Evolutionary conservation across 163 green algal genomes (phyloP).

Genomic region (Volvox carteri): DNA sequence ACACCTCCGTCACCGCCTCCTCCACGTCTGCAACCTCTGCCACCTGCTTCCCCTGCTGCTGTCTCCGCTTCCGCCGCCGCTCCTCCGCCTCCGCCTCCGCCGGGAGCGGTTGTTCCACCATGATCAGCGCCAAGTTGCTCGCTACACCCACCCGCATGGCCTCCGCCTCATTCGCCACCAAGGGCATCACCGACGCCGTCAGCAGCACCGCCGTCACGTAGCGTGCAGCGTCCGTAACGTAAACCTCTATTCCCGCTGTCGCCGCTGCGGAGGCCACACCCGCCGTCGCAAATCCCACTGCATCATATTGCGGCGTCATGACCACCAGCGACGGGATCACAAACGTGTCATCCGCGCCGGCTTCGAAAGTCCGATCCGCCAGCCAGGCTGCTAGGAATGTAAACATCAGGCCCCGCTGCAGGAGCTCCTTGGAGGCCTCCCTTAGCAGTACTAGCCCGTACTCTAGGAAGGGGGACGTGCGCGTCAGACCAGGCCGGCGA

Average conservation of each 20-base stretch:
- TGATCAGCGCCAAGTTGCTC: slow-evolving; percentile 50
- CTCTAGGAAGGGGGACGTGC: not conserved
- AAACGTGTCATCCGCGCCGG: slow-evolving; percentile 44
- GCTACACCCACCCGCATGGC: slow-evolving; percentile 49
- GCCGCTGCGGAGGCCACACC: not conserved
- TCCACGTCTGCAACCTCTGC: not conserved
- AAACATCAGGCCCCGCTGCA: slow-evolving; percentile 47
- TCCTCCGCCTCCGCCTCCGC: not conserved
- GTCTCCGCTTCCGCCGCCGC: not conserved
- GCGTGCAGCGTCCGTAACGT: slow-evolving; percentile 46
- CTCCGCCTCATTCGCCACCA: slow-evolving; percentile 52
- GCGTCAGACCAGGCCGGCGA: slow-evolving; percentile 5
- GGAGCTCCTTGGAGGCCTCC: slow-evolving; percentile 49
- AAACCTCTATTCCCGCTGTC: not conserved
- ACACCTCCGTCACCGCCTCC: not conserved
- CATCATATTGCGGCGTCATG: not conserved
- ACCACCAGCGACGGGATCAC: not conserved
- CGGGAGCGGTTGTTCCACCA: slow-evolving; percentile 7
- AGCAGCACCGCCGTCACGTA: slow-evolving; percentile 8
- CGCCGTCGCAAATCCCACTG: not conserved
- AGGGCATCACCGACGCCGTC: slow-evolving; percentile 14
- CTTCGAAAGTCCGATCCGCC: slow-evolving; percentile 54
- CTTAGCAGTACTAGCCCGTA: slow-evolving; percentile 23
- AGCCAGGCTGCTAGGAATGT: slow-evolving; percentile 55
- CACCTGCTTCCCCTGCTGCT: not conserved